Conservation (phyloP, 306 rosid genomes). For the Aeschynomene evenia region DNA sequence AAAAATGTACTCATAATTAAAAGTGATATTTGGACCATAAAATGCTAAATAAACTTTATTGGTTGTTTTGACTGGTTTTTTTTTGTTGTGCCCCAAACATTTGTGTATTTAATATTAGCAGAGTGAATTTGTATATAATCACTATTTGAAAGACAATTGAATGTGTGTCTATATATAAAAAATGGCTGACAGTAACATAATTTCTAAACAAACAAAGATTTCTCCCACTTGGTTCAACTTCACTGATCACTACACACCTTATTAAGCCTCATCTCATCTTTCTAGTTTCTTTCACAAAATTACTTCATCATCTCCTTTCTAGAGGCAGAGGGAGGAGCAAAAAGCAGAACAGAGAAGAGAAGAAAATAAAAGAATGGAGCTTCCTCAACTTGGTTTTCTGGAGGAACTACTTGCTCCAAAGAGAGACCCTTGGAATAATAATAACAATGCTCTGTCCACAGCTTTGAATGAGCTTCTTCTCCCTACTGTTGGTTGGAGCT, state of each 20-base stretch:
- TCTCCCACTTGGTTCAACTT: conserved; percentile 39
- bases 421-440: conserved; percentile 69
- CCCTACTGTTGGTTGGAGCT: conserved; percentile 56
- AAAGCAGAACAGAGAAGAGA: conserved; percentile 22
- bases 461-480: conserved; percentile 59
- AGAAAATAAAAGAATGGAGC: conserved; percentile 91
- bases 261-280: conserved; percentile 29
- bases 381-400: conserved; percentile 74
- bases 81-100: no score
- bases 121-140: no score
- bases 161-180: no score
- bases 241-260: conserved; percentile 20
- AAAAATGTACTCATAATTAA: no score
- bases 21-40: no score
- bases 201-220: background rate
- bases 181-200: no score
- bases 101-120: no score
- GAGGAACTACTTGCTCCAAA: conserved; percentile 82
- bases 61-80: no score
- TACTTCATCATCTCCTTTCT: conserved; percentile 19
- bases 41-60: no score
- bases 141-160: no score
- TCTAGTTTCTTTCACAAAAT: conserved; percentile 15
- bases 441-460: conserved; percentile 50
- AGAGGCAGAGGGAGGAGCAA: conserved; percentile 20